Base-by-base conservation (phyloP, 768 basidiomycete genomes). In the Lentinula guzmanii region DNA sequence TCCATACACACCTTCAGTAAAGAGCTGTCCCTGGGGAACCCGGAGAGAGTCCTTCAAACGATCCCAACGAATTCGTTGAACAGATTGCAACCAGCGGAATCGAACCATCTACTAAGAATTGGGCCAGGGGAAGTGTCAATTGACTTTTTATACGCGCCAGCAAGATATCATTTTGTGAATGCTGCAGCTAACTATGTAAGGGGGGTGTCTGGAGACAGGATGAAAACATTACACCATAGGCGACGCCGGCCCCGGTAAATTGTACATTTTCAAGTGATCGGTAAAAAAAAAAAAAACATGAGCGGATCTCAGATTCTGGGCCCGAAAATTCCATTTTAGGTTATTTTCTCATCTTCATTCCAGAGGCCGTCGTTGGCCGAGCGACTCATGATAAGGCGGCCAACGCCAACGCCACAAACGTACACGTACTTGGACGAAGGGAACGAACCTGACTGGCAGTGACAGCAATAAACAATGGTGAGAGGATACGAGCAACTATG, bases 161-260 rank as follows among this genome's bases (percentile, higher is more conserved):
- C 51, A 52, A 52, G 51, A 52, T 52, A 52, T 5, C 51, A 52
- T 52, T 52, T 34, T 52, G 51, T 52, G 51, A 52, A 52, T n/a
- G 34, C 51, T 52, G 33, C 46, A 48, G 21, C 46, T n/a, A 18
- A 48, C 46, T 48, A 48, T 21, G 21, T 18, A 18, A 9, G 46
- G 9, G 46, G 7, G 43, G 43, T 45, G 46, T 48, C 46, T 48
- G 46, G 8, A 48, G 18, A 48, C 46, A 24, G 46, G 13, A 48
- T 18, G 46, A 48, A 48, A 48, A 48, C 46, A 48, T 39, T 39
- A 39, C 37, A 39, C 37, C 13, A 39, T 48, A n/a, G 16, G 42
- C 42, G 42, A 43, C 42, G 42, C 42, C 42, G 42, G 42, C 9
- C 9, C 46, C 46, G 46, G 46, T 18, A 43, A 16, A 28, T 51